A percentile compares a stretch with the other conserved stretches of the same genome.
phyloP scores from a whole-genome alignment of 345 rosid species.

The Arabidopsis thaliana region DNA sequence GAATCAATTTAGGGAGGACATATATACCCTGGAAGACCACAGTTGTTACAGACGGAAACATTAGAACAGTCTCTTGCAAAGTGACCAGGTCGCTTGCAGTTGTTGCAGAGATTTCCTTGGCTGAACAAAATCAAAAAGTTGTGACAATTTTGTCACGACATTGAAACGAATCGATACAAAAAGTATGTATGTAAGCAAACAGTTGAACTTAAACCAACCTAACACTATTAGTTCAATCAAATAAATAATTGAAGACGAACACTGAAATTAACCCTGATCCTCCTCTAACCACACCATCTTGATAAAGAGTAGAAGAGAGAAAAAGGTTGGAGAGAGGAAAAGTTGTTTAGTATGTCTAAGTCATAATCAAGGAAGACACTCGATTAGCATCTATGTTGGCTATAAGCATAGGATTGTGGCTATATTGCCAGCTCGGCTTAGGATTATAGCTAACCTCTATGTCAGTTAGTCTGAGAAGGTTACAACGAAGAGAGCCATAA shows the following conservation, averaged over 20 bases:
- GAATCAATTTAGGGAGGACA: not conserved
- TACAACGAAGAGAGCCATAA: conserved; percentile 2
- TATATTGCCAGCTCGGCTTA: conserved; percentile 1
- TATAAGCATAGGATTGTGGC: not conserved
- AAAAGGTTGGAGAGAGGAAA: conserved; percentile 10
- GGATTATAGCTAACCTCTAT: not conserved
- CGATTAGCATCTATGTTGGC: not conserved
- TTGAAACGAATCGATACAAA: not conserved
- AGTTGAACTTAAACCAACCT: conserved; percentile 10
- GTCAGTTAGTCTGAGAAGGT: conserved; percentile 1
- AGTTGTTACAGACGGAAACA: conserved; percentile 96
- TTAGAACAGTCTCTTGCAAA: conserved; percentile 96
- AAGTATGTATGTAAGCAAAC: conserved; percentile 15
- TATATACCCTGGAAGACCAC: conserved; percentile 93
- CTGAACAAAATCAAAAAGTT: conserved; percentile 50
- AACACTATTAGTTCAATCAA: conserved; percentile 6
- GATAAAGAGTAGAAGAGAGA: conserved; percentile 4
- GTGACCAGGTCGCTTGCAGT: conserved; percentile 97
- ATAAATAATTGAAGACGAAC: not conserved
- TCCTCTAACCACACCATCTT: conserved; percentile 1
- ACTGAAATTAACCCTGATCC: not conserved
- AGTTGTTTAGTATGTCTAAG: not conserved
- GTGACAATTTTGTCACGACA: conserved; percentile 7
- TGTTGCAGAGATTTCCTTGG: conserved; percentile 92
- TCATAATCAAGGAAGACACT: not conserved